These are phyloP conservation scores for Chiua virens DNA, from an alignment of 768 basidiomycete species.

Conservation along the genomic window DNA sequence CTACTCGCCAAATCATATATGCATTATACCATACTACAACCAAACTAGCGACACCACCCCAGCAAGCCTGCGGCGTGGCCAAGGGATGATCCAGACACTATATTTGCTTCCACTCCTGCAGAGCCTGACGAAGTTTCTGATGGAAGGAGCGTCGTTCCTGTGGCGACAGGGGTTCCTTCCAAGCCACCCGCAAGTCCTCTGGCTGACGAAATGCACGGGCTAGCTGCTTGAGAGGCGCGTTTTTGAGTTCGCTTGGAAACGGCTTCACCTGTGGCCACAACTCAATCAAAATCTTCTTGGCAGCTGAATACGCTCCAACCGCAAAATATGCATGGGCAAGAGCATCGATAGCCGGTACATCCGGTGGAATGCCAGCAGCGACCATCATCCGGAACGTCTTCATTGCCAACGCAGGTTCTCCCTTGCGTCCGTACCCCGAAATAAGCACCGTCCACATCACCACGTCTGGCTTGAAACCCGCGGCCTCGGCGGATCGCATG, in stretches of 20 bases:
- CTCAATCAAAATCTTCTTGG: constrained; percentile 52
- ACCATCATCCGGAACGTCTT: constrained; percentile 64
- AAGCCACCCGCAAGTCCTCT: constrained; percentile 10
- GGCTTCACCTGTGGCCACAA: constrained; percentile 67
- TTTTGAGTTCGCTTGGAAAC: constrained; percentile 51
- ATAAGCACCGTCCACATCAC: constrained; percentile 81
- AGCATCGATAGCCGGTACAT: constrained; percentile 70
- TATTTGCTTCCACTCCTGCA: constrained; percentile 24
- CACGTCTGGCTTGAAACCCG: constrained; percentile 56
- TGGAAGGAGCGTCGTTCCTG: constrained; percentile 38
- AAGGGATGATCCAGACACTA: constrained; percentile 2
- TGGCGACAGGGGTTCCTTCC: constrained; percentile 28
- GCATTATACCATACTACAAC: constrained; percentile 5
- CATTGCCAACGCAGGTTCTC: constrained; percentile 53
- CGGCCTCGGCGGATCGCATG: constrained; percentile 50
- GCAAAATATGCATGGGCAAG: constrained; percentile 66
- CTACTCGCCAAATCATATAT: neutral
- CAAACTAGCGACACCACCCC: neutral
- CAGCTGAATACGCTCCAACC: constrained; percentile 49
- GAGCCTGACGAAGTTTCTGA: constrained; percentile 34
- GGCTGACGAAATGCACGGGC: constrained; percentile 43
- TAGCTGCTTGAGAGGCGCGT: constrained; percentile 47
- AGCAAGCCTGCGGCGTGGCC: neutral
- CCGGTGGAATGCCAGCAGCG: constrained; percentile 59
- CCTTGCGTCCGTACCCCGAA: constrained; percentile 62